Conservation (phyloP, 2,329 filamentous ascomycete genomes). For the Penicillium sp. region DNA sequence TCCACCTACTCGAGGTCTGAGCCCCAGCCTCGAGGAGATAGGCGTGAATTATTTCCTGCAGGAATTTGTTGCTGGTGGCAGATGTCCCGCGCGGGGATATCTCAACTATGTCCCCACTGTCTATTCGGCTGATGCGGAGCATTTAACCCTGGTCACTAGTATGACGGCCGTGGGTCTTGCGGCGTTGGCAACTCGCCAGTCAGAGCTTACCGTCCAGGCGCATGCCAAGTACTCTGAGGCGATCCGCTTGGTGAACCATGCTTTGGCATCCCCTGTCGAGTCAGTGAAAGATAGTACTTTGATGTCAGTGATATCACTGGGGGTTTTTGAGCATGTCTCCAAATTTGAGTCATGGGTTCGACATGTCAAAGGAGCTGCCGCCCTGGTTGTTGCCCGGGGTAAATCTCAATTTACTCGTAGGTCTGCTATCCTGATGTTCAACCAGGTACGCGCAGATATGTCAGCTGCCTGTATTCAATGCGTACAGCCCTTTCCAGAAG, state of each 20-base stretch:
- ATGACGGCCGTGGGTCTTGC: conserved; percentile 32
- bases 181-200: conserved; percentile 24
- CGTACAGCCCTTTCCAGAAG: conserved; percentile 18
- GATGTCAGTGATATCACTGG: conserved; percentile 30
- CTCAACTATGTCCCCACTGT: conserved; percentile 26
- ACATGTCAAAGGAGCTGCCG: conserved; percentile 29
- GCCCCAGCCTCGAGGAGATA: conserved; percentile 21
- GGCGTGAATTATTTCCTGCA: conserved; percentile 30
- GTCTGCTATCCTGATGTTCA: conserved; percentile 24
- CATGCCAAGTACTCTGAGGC: conserved; percentile 28
- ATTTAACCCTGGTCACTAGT: conserved; percentile 22
- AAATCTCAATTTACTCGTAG: conserved; percentile 22
- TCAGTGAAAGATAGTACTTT: conserved; percentile 27
- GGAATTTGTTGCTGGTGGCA: conserved; percentile 20
- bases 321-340: conserved; percentile 29
- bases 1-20: background rate
- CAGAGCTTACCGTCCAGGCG: conserved; percentile 22
- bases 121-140: conserved; percentile 17
- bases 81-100: conserved; percentile 20
- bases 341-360: conserved; percentile 24
- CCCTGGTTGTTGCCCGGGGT: conserved; percentile 25
- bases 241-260: conserved; percentile 24
- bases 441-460: conserved; percentile 28
- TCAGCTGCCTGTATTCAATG: conserved; percentile 18
- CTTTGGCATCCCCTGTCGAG: conserved; percentile 24